Percentiles rank a stretch among this genome's conserved stretches.
Evolutionary conservation across 768 basidiomycete species (phyloP).

Genomic region (Infundibulicybe gibba): DNA sequence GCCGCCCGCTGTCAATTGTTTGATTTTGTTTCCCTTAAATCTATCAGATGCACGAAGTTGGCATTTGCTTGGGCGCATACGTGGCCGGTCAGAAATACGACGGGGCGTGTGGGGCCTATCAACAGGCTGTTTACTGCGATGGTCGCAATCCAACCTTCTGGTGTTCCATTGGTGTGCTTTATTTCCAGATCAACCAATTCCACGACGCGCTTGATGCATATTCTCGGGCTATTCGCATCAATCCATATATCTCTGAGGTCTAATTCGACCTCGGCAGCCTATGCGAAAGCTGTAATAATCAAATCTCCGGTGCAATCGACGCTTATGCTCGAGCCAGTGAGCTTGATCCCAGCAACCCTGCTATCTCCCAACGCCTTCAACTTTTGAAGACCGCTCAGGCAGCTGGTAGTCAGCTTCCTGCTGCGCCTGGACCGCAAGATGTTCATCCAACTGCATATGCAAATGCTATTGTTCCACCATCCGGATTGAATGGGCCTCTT

Average conservation of each 20-base stretch:
- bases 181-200: no score
- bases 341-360: constrained; percentile 81
- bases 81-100: no score
- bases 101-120: constrained; percentile 99
- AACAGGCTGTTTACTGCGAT: constrained; percentile 98
- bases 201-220: no score
- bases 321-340: no score
- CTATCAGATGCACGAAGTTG: constrained; percentile 95
- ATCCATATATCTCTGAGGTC: constrained; percentile 93
- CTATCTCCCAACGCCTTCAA: no score
- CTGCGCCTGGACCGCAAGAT: constrained; percentile 89
- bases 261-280: constrained; percentile 97
- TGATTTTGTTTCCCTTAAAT: constrained; percentile 46
- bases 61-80: constrained; percentile 97
- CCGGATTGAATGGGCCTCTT: constrained; percentile 63
- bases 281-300: constrained; percentile 98
- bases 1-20: neutral
- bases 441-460: constrained; percentile 97
- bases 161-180: constrained; percentile 99
- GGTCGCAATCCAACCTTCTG: constrained; percentile 99
- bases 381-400: constrained; percentile 81
- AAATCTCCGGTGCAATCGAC: constrained; percentile 97
- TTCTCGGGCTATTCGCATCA: no score
- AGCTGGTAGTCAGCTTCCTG: constrained; percentile 71
- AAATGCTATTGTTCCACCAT: constrained; percentile 68